phyloP scores from a whole-genome alignment of 139 green algal genomes.

The Medakamo hakoo region DNA sequence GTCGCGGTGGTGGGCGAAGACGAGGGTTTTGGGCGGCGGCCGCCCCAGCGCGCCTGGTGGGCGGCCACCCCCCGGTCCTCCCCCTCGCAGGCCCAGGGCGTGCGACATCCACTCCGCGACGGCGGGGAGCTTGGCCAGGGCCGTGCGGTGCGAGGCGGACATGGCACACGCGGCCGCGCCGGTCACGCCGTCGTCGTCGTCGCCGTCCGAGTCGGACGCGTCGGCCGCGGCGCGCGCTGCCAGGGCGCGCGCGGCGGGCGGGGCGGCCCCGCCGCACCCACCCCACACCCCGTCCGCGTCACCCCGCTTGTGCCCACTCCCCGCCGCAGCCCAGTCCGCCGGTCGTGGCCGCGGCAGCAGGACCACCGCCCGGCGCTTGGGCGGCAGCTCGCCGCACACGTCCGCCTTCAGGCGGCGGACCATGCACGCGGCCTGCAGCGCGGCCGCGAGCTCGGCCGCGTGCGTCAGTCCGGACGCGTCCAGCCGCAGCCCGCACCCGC shows the following conservation, averaged over 20 bases:
- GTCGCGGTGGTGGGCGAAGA: conserved; percentile 82
- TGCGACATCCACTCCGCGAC: conserved; percentile 41
- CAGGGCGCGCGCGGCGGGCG: conserved; percentile 3
- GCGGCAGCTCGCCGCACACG: conserved; percentile 77
- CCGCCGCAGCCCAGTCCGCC: neutral
- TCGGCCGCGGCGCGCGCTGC: conserved; percentile 5
- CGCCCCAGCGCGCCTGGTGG: conserved; percentile 47
- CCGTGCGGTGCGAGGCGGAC: conserved; percentile 26
- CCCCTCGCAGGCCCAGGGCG: conserved; percentile 31
- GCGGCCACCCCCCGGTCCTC: conserved; percentile 41
- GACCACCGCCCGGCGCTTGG: conserved; percentile 73
- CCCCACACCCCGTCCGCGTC: neutral
- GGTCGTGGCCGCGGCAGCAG: neutral
- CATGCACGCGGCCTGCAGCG: conserved; percentile 69
- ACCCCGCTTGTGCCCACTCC: neutral
- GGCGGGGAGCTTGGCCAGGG: conserved; percentile 54
- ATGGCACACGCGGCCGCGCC: conserved; percentile 10
- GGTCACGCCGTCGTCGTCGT: conserved; percentile 3
- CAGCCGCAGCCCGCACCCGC: neutral
- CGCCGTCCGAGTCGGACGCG: neutral
- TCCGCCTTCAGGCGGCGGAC: conserved; percentile 78
- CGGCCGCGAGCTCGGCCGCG: conserved; percentile 57
- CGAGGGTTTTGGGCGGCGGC: conserved; percentile 65
- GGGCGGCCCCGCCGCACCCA: conserved; percentile 4
- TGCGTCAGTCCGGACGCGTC: conserved; percentile 10